These are phyloP conservation scores for Phytophthora syringae DNA, from an alignment of 352 stramenopile species.

Conservation along the genomic window DNA sequence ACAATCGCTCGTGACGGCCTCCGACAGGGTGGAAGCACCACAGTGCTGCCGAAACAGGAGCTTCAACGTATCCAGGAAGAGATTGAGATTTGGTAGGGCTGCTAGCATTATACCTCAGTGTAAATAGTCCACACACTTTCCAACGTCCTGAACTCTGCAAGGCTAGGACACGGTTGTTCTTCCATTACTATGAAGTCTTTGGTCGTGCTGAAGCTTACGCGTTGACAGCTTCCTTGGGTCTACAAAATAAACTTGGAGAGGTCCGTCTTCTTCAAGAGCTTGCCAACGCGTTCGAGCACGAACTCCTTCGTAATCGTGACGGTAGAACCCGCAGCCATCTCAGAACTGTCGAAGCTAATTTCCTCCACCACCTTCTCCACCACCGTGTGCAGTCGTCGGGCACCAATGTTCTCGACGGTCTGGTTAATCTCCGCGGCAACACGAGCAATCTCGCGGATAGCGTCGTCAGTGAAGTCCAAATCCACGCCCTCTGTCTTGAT, in stretches of 20 bases:
- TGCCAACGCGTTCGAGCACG: slow-evolving; percentile 93
- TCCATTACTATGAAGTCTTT: slow-evolving; percentile 24
- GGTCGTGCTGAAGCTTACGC: slow-evolving; percentile 4
- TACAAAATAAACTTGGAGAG: slow-evolving; percentile 99
- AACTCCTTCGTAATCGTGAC: slow-evolving; percentile 96
- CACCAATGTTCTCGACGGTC: slow-evolving; percentile 99
- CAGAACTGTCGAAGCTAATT: slow-evolving; percentile 98
- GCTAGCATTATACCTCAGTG: slow-evolving; percentile 1
- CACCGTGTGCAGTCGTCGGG: slow-evolving; percentile 96
- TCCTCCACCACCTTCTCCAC: slow-evolving; percentile 99
- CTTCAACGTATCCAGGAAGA: slow-evolving; percentile 76
- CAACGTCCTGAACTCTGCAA: no score
- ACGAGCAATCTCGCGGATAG: slow-evolving; percentile 97
- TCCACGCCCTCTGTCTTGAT: slow-evolving; percentile 97
- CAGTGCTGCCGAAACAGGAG: slow-evolving; percentile 69
- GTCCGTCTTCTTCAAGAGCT: slow-evolving; percentile 96
- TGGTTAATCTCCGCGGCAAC: slow-evolving; percentile 96
- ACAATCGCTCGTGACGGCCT: slow-evolving; percentile 58
- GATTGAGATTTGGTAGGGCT: slow-evolving; percentile 79
- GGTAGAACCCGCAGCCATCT: slow-evolving; percentile 81
- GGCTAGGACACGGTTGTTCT: slow-evolving; percentile 21
- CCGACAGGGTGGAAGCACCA: slow-evolving; percentile 44
- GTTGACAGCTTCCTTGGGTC: slow-evolving; percentile 28
- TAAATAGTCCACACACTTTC: slow-evolving; percentile 15
- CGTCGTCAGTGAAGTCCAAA: slow-evolving; percentile 97